A percentile compares a stretch with the other conserved stretches of the same genome.
phyloP scores from a whole-genome alignment of 345 rosid species.

The Salix viminalis region DNA sequence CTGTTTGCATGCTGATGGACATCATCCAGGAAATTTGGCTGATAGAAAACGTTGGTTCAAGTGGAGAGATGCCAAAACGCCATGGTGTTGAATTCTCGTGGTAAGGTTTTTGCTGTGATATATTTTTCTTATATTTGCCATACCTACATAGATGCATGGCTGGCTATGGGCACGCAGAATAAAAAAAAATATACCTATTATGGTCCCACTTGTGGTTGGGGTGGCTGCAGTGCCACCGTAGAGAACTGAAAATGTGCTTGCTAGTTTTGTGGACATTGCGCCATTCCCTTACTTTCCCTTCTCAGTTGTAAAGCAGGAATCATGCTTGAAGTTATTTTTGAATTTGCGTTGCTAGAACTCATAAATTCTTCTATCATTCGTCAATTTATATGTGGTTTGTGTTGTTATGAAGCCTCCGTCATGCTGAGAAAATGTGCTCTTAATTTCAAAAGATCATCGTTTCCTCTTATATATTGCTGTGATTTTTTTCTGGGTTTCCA shows the following conservation, averaged over 20 bases:
- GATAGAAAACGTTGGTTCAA: conserved; percentile 43
- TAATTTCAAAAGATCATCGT: too few relatives aligned
- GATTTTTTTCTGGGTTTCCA: too few relatives aligned
- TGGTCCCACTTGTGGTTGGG: too few relatives aligned
- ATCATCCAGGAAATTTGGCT: conserved; percentile 5
- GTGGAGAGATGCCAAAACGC: conserved; percentile 95
- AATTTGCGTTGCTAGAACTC: not conserved
- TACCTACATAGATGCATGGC: not conserved
- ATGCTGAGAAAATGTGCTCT: not conserved
- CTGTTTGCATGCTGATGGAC: conserved; percentile 15
- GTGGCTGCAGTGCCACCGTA: too few relatives aligned
- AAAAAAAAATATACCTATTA: not conserved
- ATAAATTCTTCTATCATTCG: not conserved
- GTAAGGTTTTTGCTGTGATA: not conserved
- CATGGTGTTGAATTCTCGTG: conserved; percentile 55
- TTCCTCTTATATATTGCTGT: too few relatives aligned
- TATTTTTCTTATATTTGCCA: not conserved
- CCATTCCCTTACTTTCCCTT: not conserved
- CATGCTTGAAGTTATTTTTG: not conserved
- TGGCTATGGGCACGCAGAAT: not conserved
- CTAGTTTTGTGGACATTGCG: too few relatives aligned
- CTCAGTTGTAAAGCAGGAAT: not conserved
- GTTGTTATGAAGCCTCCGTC: not conserved
- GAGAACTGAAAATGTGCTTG: too few relatives aligned
- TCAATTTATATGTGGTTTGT: not conserved